phyloP scores from a whole-genome alignment of 2,329 filamentous ascomycete genomes.

The Didymella lethalis region DNA sequence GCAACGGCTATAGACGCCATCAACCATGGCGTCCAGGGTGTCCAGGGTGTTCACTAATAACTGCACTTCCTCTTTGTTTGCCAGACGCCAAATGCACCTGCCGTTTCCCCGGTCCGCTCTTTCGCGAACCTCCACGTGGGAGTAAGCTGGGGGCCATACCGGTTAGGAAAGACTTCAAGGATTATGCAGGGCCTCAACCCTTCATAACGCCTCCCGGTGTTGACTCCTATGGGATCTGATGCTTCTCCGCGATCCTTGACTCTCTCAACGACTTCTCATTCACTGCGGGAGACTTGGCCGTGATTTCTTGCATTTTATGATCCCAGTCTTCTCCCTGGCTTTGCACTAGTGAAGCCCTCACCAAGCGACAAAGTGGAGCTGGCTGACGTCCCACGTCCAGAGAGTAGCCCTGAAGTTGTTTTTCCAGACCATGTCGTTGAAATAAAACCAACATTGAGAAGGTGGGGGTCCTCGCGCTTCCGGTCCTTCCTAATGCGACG shows the following conservation, averaged over 20 bases:
- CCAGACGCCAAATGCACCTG: background rate
- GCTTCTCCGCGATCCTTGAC: background rate
- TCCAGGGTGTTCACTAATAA: background rate
- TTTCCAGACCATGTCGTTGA: constrained; percentile 1
- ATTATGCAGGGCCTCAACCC: background rate
- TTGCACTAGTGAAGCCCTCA: background rate
- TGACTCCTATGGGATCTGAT: background rate
- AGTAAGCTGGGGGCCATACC: background rate
- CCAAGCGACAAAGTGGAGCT: background rate
- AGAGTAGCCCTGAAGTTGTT: background rate
- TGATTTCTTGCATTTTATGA: background rate
- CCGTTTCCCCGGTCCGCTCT: constrained; percentile 13
- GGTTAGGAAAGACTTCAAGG: background rate
- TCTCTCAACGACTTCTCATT: background rate
- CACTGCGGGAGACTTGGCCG: background rate
- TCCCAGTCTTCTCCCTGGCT: background rate
- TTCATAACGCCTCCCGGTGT: background rate
- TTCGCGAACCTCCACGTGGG: constrained; percentile 4
- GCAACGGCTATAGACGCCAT: constrained; percentile 4
- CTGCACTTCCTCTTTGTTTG: background rate
- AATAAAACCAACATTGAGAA: background rate
- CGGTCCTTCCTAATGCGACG: background rate
- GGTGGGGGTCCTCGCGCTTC: background rate
- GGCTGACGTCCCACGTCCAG: background rate
- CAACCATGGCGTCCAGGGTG: background rate